A percentile compares a stretch with the other conserved stretches of the same genome.
Evolutionary conservation across 306 rosid species (phyloP).

Genomic region (Quercus engelmannii): DNA sequence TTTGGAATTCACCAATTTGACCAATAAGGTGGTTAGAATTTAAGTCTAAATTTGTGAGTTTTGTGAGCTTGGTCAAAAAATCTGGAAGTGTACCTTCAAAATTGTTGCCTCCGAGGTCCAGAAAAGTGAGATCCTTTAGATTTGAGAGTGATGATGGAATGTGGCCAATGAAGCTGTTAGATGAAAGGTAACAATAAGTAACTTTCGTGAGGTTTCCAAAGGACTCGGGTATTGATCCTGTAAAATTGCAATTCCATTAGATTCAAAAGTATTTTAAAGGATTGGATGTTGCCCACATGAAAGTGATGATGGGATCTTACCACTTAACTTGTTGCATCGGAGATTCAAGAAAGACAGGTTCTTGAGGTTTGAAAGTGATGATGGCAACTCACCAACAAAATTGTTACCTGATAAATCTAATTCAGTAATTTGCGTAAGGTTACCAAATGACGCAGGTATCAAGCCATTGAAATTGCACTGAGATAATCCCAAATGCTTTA

Average conservation of each 20-base stretch:
- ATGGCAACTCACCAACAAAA: no score
- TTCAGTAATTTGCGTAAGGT: background rate
- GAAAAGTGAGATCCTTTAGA: background rate
- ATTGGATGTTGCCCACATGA: no score
- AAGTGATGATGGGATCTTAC: no score
- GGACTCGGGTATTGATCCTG: background rate
- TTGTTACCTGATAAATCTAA: background rate
- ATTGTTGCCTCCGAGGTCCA: background rate
- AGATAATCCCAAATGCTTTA: background rate
- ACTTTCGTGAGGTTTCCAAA: conserved; percentile 23
- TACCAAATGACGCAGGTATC: background rate
- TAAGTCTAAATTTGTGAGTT: no score
- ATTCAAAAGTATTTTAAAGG: no score
- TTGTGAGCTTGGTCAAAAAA: no score
- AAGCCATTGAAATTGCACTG: background rate
- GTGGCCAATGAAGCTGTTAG: conserved; percentile 8
- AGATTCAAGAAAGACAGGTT: no score
- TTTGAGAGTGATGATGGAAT: conserved; percentile 4
- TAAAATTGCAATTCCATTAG: background rate
- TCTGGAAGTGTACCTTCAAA: background rate
- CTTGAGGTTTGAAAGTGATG: no score
- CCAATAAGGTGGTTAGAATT: background rate
- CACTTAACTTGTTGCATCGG: no score
- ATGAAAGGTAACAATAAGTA: background rate
- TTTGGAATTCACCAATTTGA: background rate